A percentile compares a stretch with the other conserved stretches of the same genome.
These are phyloP conservation scores for Hypoxylon sp. DNA, from an alignment of 2,329 filamentous ascomycete genomes.

Conservation along the genomic window DNA sequence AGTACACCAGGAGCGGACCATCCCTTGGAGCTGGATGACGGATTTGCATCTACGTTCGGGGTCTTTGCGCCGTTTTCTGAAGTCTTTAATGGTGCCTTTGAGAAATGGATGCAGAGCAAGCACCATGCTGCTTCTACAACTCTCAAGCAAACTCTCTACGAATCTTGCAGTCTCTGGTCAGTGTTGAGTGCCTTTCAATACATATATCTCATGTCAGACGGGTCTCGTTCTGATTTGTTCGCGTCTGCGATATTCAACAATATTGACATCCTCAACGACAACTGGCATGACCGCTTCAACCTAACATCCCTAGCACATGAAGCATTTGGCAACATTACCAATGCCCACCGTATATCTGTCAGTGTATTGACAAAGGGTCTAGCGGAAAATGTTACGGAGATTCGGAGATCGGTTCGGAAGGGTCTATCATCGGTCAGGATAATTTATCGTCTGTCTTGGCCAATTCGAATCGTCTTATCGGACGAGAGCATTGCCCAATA, in stretches of 20 bases:
- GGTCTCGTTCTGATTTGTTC: constrained; percentile 73
- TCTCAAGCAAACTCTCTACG: constrained; percentile 74
- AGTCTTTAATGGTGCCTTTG: constrained; percentile 77
- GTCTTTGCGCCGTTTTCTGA: constrained; percentile 77
- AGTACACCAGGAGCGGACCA: constrained; percentile 55
- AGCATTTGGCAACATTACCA: constrained; percentile 70
- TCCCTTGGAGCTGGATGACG: constrained; percentile 66
- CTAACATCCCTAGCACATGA: constrained; percentile 82
- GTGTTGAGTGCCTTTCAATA: constrained; percentile 75
- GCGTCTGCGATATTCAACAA: constrained; percentile 78
- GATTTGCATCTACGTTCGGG: constrained; percentile 61
- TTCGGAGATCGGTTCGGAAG: constrained; percentile 69
- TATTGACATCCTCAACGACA: constrained; percentile 69
- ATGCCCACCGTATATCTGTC: constrained; percentile 72
- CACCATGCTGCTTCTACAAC: constrained; percentile 75
- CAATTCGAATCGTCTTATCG: constrained; percentile 78
- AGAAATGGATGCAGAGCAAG: constrained; percentile 80
- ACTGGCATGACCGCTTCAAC: constrained; percentile 85
- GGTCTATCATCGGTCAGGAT: constrained; percentile 73
- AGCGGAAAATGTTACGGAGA: constrained; percentile 58
- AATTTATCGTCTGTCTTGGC: constrained; percentile 75
- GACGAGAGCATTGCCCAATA: constrained; percentile 73
- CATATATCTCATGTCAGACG: constrained; percentile 83
- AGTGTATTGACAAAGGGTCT: constrained; percentile 59
- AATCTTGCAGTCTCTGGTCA: constrained; percentile 73